Base-by-base conservation (phyloP, 2,329 filamentous ascomycete species). In the Coniochaeta sp. region DNA sequence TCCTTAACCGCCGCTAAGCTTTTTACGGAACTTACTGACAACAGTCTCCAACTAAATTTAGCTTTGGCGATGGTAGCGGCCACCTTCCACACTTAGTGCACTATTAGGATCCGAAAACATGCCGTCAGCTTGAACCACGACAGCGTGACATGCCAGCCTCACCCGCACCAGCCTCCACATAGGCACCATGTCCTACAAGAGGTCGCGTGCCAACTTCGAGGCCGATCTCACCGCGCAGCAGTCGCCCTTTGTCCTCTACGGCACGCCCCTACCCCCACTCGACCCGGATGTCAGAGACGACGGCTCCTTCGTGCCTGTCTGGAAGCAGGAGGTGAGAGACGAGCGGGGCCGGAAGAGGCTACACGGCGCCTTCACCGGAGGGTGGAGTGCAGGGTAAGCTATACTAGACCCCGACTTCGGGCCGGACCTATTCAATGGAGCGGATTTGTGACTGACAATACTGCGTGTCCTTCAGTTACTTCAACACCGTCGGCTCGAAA, bases 261-360 rank as follows among this genome's bases (percentile, higher is more conserved):
- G 95, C 70, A 96, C 91, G 2, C 88, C 93, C 9, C 81, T 99
- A 17, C 92, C 92, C 1, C 85, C 90, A 3, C 77, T 86, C 62
- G 91, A 96, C 69, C 81, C 88, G 57, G 84, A 91, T 22, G 81
- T 84, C 40, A 88, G 91, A 68, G 93, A 98, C 73, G 91, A 97
- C 77, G 93, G 93, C 63, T 91, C 90, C 44, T 98, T 93, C 71
- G 85, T 96, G 17, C 95, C 95, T 0, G 76, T 96, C n/a, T 98
- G 95, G 92, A 96, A 98, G 77, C 95, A 99, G 79, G 93, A 97
- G 71, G 93, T 96, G 72, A 90, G 89, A 62, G 95, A 99, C 75
- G 95, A 97, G 71, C 87, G 87, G 65, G 95, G 95, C 17, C 82
- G 93, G 67, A 93, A 96, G 75, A 86, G 95, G 59, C 81, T 99